Evolutionary conservation across 345 rosid genomes (phyloP).

Genomic region (Anastatica hierochuntica): DNA sequence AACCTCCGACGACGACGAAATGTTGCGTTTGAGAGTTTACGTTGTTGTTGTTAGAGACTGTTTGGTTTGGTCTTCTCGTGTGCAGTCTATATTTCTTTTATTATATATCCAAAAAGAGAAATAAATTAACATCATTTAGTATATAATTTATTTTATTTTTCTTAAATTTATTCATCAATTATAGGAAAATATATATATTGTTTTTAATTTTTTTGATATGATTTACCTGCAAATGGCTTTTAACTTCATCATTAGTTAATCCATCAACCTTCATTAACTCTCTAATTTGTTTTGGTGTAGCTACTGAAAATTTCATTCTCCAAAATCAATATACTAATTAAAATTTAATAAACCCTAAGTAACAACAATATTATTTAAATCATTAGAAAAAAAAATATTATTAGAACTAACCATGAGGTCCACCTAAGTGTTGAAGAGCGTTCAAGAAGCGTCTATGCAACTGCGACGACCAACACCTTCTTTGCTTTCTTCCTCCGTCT

Average conservation of each 20-base stretch:
- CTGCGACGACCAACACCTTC: constrained; percentile 95
- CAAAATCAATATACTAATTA: constrained; percentile 2
- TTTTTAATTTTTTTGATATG: no score
- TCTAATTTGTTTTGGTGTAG: constrained; percentile 94
- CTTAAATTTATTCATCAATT: no score
- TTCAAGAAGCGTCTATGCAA: constrained; percentile 73
- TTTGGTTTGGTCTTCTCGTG: constrained; percentile 58
- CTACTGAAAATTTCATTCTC: constrained; percentile 39
- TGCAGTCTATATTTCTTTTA: constrained; percentile 82
- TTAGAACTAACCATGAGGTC: constrained; percentile 54
- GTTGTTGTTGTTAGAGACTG: constrained; percentile 32
- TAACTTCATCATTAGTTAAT: constrained; percentile 89
- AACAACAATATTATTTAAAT: background rate
- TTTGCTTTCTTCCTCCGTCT: constrained; percentile 51
- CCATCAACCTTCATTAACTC: no score
- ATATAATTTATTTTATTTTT: no score
- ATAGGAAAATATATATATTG: no score
- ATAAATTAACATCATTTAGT: no score
- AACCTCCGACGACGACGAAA: constrained; percentile 77
- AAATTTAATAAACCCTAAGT: background rate
- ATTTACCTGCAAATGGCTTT: constrained; percentile 85
- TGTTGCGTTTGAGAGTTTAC: constrained; percentile 58
- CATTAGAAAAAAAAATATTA: background rate
- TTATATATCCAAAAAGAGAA: background rate
- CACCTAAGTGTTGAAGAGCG: constrained; percentile 92